Base-by-base conservation (phyloP, 2,329 filamentous ascomycete genomes). In the Massarina eburnea region DNA sequence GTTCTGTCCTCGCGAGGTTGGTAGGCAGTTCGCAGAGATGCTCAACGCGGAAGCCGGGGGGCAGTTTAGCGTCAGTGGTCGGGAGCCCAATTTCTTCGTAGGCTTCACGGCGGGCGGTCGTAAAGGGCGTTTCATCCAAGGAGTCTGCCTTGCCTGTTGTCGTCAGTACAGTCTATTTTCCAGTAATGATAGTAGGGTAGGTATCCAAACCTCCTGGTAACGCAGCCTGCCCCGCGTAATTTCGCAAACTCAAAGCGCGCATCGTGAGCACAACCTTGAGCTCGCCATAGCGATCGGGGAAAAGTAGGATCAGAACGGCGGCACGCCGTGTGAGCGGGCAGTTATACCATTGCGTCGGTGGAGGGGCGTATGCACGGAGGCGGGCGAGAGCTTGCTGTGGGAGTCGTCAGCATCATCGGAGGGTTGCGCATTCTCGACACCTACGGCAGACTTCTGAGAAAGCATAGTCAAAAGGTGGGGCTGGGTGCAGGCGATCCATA, bases 81-180 rank as follows among this genome's bases (percentile, higher is more conserved):
- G 92, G 89, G 2, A 97, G 82, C 1, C 92, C 92, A 54, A 97
- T 96, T 69, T 97, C 92, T 69, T 97, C 92, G 68, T 81, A 88
- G 1, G 92, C 91, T 76, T 97, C 92, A 53, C 92, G 83, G 18
- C 92, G 83, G 8, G 92, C 91, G 41, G 91, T 95, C 62, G 91
- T 81, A 70, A 89, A 89, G 72, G 76, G 73, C 1, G 76, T 79
- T 65, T 86, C 83, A 8, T 66, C 48, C 8, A 77, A 59, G 0
- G 71, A 69, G 52, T 84, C 82, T 42, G 81, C 76, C 69, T 81
- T 82, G 41, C 80, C 76, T 73, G 58, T 37, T 20, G 5, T 19
- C 15, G 7, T 20, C 15, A 35, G 12, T 35, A 8, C 15, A 5
- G 5, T 8, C 12, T 4, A 3, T 35, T 35, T 35, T 17, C 9